Conservation (phyloP, 257 asterid species). For the Plantago major region DNA sequence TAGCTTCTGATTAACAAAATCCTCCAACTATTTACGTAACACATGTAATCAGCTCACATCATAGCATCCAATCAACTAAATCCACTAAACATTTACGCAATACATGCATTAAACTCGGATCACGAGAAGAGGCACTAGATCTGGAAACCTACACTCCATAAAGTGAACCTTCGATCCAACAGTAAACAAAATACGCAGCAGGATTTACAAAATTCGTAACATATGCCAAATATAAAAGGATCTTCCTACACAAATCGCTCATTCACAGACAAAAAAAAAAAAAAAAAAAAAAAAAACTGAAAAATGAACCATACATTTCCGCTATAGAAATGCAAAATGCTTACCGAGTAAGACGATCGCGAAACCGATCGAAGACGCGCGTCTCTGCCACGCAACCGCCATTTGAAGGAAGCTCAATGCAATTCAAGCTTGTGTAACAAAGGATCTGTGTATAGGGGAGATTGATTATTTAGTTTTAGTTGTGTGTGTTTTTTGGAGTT, state of each 20-base stretch:
- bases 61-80: too few species aligned
- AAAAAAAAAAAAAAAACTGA: background rate
- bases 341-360: conserved; percentile 63
- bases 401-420: conserved; percentile 33
- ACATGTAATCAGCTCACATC: too few species aligned
- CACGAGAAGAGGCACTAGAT: too few species aligned
- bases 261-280: too few species aligned
- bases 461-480: background rate
- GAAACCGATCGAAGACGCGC: conserved; percentile 42
- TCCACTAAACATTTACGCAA: too few species aligned
- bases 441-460: background rate
- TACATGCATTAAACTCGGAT: too few species aligned
- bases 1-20: too few species aligned
- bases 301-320: background rate
- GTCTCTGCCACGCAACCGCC: conserved; percentile 55
- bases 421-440: background rate
- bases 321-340: conserved; percentile 5
- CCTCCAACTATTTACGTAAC: too few species aligned
- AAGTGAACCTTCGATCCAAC: too few species aligned
- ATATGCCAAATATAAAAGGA: background rate
- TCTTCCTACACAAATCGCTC: background rate
- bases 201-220: background rate
- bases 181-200: too few species aligned
- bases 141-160: too few species aligned
- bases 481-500: conserved; percentile 4